Base-by-base conservation (phyloP, 495 filamentous ascomycete genomes). In the Podospora pseudopauciseta region DNA sequence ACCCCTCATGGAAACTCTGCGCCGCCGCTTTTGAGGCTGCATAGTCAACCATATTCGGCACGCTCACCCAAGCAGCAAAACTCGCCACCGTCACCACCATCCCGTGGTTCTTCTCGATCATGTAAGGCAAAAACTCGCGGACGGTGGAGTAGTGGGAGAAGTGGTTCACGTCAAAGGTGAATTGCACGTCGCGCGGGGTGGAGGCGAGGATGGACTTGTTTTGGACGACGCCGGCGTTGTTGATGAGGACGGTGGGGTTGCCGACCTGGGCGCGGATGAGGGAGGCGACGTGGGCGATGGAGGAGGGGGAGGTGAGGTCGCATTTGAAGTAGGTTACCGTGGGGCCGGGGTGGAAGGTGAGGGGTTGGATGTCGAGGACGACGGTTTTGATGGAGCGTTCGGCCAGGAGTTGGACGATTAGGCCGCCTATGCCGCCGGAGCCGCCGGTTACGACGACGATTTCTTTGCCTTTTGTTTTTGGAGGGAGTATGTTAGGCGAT, bases 1-100 rank as follows among this genome's bases (percentile, higher is more conserved):
- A 75, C 0, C 90, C 90, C 76, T 92, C 88, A 74, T 92, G 90
- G 76, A 92, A 90, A 4, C 84, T 74, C 54, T 87, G 75, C 1
- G 87, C 84, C 0, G 89, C 90, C 0, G 91, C 86, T 80, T 93
- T 93, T 63, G 82, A 83, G 6, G 86, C 84, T 2, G 80, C 83
- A 78, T 93, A 93, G 74, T 90, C 88, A 23, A 88, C 84, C 85
- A 92, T 87, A 75, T 84, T 83, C 4, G 89, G 86, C 15, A 88
- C 81, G 0, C 84, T 81, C 4, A 86, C 70, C 78, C 86, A 89
- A 0, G 84, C 83, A 0, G 89, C 88, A 62, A 86, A 79, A 20
- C 81, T 86, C n/a, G 90, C 86, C 19, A 93, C 84, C 0, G 90
- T 93, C 9, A 92, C 87, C 18, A 92, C 78, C 83, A 90, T 91